These are phyloP conservation scores for Mycosphaerella arachidis DNA, from an alignment of 2,329 filamentous ascomycete species.

Conservation along the genomic window DNA sequence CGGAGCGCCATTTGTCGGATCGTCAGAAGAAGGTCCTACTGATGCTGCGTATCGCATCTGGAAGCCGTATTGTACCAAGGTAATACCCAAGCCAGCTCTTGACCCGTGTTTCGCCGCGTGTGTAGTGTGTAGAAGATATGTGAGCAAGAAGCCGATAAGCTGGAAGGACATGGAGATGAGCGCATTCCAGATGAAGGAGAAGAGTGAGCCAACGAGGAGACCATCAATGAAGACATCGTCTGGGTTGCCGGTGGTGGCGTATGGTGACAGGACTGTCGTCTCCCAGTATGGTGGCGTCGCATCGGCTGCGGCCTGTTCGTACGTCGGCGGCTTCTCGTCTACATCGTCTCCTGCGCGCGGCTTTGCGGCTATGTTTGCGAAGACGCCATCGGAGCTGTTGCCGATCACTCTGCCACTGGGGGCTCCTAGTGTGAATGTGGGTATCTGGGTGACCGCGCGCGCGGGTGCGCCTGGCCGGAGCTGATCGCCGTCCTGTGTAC, in stretches of 20 bases:
- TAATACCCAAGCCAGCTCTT: slow-evolving; percentile 87
- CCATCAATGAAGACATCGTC: slow-evolving; percentile 98
- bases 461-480: slow-evolving; percentile 37
- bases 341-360: slow-evolving; percentile 75
- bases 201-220: slow-evolving; percentile 82
- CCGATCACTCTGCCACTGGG: slow-evolving; percentile 58
- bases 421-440: slow-evolving; percentile 42
- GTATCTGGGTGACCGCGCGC: slow-evolving; percentile 52
- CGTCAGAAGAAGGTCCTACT: slow-evolving; percentile 23
- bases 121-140: slow-evolving; percentile 94
- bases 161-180: slow-evolving; percentile 98
- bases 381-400: slow-evolving; percentile 76
- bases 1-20: slow-evolving; percentile 18
- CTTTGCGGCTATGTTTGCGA: slow-evolving; percentile 89
- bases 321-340: slow-evolving; percentile 94
- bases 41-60: slow-evolving; percentile 67
- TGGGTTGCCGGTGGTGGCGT: slow-evolving; percentile 75
- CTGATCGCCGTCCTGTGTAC: slow-evolving; percentile 8
- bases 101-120: slow-evolving; percentile 98
- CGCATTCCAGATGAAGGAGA: slow-evolving; percentile 85
- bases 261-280: slow-evolving; percentile 92
- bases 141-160: slow-evolving; percentile 93
- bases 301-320: slow-evolving; percentile 96
- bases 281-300: slow-evolving; percentile 98
- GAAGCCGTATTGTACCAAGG: slow-evolving; percentile 93